A percentile compares a stretch with the other conserved stretches of the same genome.
phyloP scores from a whole-genome alignment of 2,329 filamentous ascomycete species.

The Geoglossum cookeanum region DNA sequence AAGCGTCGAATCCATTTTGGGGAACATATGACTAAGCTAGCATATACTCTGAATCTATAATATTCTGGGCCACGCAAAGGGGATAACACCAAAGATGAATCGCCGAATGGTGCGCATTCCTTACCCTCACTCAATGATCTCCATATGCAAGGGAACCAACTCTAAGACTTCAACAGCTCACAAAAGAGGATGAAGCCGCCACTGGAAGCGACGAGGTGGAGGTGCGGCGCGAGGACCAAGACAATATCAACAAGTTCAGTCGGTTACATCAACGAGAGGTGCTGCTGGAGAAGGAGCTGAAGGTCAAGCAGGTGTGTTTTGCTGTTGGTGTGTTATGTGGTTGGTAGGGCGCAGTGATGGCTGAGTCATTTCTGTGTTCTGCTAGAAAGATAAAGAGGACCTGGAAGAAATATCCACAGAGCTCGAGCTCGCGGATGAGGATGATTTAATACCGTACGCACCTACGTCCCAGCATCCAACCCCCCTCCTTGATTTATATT shows the following conservation, averaged over 20 bases:
- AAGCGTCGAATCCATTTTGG: no score
- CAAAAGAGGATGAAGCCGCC: constrained; percentile 72
- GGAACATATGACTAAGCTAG: no score
- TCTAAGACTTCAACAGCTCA: constrained; percentile 41
- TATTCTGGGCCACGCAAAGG: no score
- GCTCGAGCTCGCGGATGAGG: constrained; percentile 86
- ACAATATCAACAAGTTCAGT: constrained; percentile 97
- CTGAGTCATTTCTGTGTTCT: not conserved
- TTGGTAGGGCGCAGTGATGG: not conserved
- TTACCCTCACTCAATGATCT: not conserved
- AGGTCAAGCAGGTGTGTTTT: constrained; percentile 51
- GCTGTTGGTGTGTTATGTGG: not conserved
- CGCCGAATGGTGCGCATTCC: constrained; percentile 36
- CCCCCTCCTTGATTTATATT: not conserved
- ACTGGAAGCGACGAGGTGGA: constrained; percentile 65
- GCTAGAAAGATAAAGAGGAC: constrained; percentile 96
- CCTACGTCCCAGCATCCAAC: constrained; percentile 7
- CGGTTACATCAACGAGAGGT: constrained; percentile 76
- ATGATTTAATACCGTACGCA: constrained; percentile 72
- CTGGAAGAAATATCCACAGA: constrained; percentile 83
- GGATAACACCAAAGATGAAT: constrained; percentile 24
- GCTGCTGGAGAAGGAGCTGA: constrained; percentile 59
- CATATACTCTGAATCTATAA: no score
- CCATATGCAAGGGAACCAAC: not conserved
- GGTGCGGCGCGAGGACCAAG: constrained; percentile 90